phyloP scores from a whole-genome alignment of 129 eudicot species.

The Centrapalus pauciflorus region DNA sequence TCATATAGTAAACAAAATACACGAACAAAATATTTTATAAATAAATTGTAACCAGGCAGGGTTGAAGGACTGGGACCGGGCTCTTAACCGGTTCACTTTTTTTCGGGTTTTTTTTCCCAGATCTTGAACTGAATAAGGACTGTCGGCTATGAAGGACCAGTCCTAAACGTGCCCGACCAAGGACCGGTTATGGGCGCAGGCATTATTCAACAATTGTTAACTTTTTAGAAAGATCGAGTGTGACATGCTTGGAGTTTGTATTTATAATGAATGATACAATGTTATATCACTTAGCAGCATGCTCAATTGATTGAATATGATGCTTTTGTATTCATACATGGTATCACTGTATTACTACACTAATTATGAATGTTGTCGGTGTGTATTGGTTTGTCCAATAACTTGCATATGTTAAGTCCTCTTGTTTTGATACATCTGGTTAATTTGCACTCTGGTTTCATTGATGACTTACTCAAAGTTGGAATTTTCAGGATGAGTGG shows the following conservation, averaged over 20 bases:
- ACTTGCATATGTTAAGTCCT: neutral
- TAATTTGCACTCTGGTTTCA: neutral
- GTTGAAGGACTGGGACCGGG: no score
- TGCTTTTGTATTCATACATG: neutral
- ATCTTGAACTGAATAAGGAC: no score
- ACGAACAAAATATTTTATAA: no score
- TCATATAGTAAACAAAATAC: no score
- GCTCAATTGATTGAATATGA: neutral
- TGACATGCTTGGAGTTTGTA: neutral
- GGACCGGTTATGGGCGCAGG: no score
- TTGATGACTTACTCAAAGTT: neutral
- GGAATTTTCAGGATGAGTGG: constrained; percentile 41
- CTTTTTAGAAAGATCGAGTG: no score
- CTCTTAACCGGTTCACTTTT: no score
- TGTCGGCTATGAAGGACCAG: no score
- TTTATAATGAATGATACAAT: neutral
- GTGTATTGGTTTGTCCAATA: neutral
- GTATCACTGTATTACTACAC: neutral
- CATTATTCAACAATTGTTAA: no score
- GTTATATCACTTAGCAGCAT: neutral
- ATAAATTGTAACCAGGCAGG: no score
- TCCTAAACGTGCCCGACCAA: no score
- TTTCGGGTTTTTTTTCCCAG: no score
- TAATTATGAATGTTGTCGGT: neutral
- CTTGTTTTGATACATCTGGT: neutral